A percentile compares a stretch with the other conserved stretches of the same genome.
phyloP scores from a whole-genome alignment of 2,329 filamentous ascomycete genomes.

The Botrytis elliptica region DNA sequence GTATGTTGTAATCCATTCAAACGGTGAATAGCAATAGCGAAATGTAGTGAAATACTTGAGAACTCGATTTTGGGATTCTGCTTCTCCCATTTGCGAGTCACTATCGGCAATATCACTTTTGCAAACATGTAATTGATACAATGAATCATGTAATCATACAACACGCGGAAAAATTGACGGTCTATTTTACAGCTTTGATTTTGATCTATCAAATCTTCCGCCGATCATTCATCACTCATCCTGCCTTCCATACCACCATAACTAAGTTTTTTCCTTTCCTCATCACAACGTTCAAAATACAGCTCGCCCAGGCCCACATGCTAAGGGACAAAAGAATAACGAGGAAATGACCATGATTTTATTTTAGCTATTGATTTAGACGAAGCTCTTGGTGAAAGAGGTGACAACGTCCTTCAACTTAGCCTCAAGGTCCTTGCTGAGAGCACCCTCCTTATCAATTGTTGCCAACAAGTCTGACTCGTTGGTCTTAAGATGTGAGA shows the following conservation, averaged over 20 bases:
- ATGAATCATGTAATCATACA: background rate
- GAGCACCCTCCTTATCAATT: slow-evolving; percentile 92
- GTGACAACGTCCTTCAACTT: slow-evolving; percentile 74
- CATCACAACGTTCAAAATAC: slow-evolving; percentile 29
- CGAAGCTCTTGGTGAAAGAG: slow-evolving; percentile 93
- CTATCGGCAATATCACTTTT: background rate
- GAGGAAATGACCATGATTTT: slow-evolving; percentile 26
- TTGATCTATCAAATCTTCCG: slow-evolving; percentile 35
- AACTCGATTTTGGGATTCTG: background rate
- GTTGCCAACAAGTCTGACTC: slow-evolving; percentile 77
- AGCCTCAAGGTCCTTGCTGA: slow-evolving; percentile 91
- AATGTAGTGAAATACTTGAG: background rate
- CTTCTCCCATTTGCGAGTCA: background rate
- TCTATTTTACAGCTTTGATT: slow-evolving; percentile 40
- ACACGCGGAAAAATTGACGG: slow-evolving; percentile 34
- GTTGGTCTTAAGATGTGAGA: slow-evolving; percentile 87
- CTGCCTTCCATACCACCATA: background rate
- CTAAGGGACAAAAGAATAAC: slow-evolving; percentile 35
- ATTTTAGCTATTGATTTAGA: slow-evolving; percentile 37
- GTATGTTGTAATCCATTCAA: background rate
- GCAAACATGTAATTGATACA: background rate
- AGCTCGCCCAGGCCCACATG: slow-evolving; percentile 29
- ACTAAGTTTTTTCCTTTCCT: slow-evolving; percentile 5
- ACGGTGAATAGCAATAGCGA: background rate
- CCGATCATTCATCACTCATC: slow-evolving; percentile 25